Evolutionary conservation across 2,329 filamentous ascomycete genomes (phyloP), one percentile per base, ranked within the genome.

Genomic region (Xylariaceae sp.): DNA sequence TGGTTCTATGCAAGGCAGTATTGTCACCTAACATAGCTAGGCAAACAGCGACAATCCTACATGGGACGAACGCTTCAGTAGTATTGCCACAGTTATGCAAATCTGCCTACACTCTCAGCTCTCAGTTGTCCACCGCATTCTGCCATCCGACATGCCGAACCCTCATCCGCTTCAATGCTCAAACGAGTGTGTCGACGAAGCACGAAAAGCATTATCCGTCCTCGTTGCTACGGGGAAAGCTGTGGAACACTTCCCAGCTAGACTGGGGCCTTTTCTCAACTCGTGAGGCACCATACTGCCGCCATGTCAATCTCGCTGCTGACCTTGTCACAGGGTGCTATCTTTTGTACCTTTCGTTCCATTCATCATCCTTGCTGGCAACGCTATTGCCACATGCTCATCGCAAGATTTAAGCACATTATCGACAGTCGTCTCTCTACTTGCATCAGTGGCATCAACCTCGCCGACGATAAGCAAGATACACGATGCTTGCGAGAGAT

Each of bases 291-390:
- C 22, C 22, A 28, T 28, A 28, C 7, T 28, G 22, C 7, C 4
- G 22, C 22, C 22, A 28, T 28, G 22, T 7, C 22, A 4, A 28
- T 28, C 7, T 28, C 22, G 22, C 4, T 5, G 22, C 22, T 28
- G 22, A 28, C 22, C 22, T 28, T 28, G 22, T 28, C 1, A 17
- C 31, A 65, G 63, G 12, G 50, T 60, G 34, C 18, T 65, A 12
- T 63, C 55, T 16, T 41, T 65, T 2, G 63, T 60, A 10, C 63
- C 63, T 16, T 58, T 65, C 14, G 63, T 60, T 6, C 56, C 63
- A 2, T 65, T 64, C 18, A 60, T 63, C 22, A 60, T 65, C 33
- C 48, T 65, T 9, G 62, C 62, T 10, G 63, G 63, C 14, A 64
- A 65, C 39, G 57, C 62, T 9, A 64, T 65, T 47, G 60, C 62